These are phyloP conservation scores for Xylaria sp. DNA, from an alignment of 495 filamentous ascomycete genomes.

Conservation along the genomic window DNA sequence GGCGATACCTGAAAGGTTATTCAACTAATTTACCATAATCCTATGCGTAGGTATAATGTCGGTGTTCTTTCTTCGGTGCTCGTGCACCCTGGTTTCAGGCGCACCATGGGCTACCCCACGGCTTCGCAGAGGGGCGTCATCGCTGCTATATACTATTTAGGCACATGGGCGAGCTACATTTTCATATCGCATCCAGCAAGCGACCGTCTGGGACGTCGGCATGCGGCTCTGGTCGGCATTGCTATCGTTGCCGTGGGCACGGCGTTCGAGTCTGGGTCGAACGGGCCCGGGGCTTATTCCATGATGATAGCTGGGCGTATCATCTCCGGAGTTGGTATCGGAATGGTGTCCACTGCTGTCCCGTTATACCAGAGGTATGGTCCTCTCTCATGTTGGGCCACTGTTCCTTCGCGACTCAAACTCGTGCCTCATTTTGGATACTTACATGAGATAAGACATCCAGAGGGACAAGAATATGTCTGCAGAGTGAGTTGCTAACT, in stretches of 20 bases:
- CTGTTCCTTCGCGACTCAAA: no score
- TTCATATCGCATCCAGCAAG: conserved; percentile 57
- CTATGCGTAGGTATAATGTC: conserved; percentile 59
- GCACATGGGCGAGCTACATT: conserved; percentile 61
- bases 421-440: no score
- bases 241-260: conserved; percentile 54
- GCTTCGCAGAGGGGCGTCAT: conserved; percentile 57
- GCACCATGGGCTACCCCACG: conserved; percentile 50
- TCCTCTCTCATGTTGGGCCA: no score
- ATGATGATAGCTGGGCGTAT: conserved; percentile 62
- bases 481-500: neutral
- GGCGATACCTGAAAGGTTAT: neutral
- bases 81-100: conserved; percentile 59
- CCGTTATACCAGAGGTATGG: conserved; percentile 62
- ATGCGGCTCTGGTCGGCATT: conserved; percentile 56
- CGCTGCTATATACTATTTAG: conserved; percentile 64
- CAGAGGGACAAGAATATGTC: neutral
- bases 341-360: conserved; percentile 61
- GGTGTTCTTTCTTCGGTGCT: conserved; percentile 63
- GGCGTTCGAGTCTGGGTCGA: conserved; percentile 52
- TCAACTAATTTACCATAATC: conserved; percentile 11
- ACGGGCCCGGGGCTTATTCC: conserved; percentile 49
- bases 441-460: neutral
- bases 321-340: conserved; percentile 58
- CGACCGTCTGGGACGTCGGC: conserved; percentile 58